Percentiles rank a stretch among this genome's conserved stretches.
These are phyloP conservation scores for Actinidia chinensis DNA, from an alignment of 179 eudicot genomes.

Conservation along the genomic window DNA sequence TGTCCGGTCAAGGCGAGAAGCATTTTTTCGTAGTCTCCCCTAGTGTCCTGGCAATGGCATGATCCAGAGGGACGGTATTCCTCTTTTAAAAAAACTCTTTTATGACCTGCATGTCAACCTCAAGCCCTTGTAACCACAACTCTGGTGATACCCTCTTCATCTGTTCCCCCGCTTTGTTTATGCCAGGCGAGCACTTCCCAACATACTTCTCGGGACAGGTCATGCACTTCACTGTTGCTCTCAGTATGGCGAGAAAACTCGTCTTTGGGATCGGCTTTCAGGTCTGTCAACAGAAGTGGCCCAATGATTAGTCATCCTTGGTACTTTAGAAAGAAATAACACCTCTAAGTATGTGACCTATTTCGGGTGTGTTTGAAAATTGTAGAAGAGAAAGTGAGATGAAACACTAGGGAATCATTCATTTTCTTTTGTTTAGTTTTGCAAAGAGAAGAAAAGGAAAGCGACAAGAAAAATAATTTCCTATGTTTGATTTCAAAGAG, in stretches of 20 bases:
- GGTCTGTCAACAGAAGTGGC: slow-evolving; percentile 37
- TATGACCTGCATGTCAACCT: slow-evolving; percentile 64
- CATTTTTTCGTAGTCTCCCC: slow-evolving; percentile 74
- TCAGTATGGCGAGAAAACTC: slow-evolving; percentile 49
- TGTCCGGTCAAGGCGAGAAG: slow-evolving; percentile 69
- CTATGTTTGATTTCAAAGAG: too few species aligned
- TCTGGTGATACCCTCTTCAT: slow-evolving; percentile 76
- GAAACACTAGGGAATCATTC: too few species aligned
- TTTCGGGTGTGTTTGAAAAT: too few species aligned
- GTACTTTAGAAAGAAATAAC: neutral
- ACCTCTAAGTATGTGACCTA: neutral
- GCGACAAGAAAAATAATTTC: too few species aligned
- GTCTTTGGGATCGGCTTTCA: slow-evolving; percentile 63
- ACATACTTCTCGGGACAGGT: slow-evolving; percentile 24
- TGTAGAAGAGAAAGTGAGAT: too few species aligned
- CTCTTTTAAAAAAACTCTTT: slow-evolving; percentile 69
- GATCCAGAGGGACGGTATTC: slow-evolving; percentile 63
- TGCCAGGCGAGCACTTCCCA: slow-evolving; percentile 19
- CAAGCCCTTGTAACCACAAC: slow-evolving; percentile 75
- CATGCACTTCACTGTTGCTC: slow-evolving; percentile 29
- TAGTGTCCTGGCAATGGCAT: slow-evolving; percentile 71
- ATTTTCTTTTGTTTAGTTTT: too few species aligned
- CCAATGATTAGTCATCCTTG: neutral
- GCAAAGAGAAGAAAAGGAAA: too few species aligned
- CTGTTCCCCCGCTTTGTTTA: slow-evolving; percentile 54